These are phyloP conservation scores for Beauveria scarabaeidicola DNA, from an alignment of 2,329 filamentous ascomycete species.

Conservation along the genomic window DNA sequence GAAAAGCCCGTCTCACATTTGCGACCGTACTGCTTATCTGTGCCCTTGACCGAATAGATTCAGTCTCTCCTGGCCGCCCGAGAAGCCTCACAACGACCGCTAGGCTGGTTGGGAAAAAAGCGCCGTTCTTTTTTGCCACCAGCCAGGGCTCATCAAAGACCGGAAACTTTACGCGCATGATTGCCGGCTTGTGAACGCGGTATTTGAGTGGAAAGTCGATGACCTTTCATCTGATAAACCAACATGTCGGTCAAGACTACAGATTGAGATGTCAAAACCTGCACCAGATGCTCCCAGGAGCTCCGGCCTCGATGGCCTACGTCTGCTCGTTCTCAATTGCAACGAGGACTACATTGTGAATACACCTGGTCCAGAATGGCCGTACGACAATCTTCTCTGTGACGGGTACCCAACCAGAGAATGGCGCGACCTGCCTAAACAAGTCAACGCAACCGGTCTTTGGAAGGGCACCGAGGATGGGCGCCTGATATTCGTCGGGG, in stretches of 20 bases:
- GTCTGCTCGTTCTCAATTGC: slow-evolving; percentile 15
- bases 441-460: slow-evolving; percentile 1
- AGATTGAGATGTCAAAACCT: not conserved
- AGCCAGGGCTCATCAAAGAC: not conserved
- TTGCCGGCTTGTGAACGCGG: slow-evolving; percentile 12
- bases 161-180: not conserved
- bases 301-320: slow-evolving; percentile 5
- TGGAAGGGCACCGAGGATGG: slow-evolving; percentile 14
- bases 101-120: not conserved
- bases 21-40: not conserved
- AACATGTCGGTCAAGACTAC: not conserved
- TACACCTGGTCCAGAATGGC: slow-evolving; percentile 21
- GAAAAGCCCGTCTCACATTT: not conserved
- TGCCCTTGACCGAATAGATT: not conserved
- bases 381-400: slow-evolving; percentile 32
- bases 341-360: slow-evolving; percentile 16
- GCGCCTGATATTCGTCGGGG: slow-evolving; percentile 15
- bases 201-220: slow-evolving; percentile 11
- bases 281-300: not conserved
- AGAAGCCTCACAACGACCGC: not conserved
- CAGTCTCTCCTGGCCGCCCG: not conserved
- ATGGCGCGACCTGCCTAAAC: not conserved
- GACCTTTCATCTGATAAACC: slow-evolving; percentile 1
- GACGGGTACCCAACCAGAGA: slow-evolving; percentile 30
- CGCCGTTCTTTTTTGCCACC: not conserved